Conservation (phyloP, 1,284 basidiomycete species). For the Erythrobasidium hasegawianum region DNA sequence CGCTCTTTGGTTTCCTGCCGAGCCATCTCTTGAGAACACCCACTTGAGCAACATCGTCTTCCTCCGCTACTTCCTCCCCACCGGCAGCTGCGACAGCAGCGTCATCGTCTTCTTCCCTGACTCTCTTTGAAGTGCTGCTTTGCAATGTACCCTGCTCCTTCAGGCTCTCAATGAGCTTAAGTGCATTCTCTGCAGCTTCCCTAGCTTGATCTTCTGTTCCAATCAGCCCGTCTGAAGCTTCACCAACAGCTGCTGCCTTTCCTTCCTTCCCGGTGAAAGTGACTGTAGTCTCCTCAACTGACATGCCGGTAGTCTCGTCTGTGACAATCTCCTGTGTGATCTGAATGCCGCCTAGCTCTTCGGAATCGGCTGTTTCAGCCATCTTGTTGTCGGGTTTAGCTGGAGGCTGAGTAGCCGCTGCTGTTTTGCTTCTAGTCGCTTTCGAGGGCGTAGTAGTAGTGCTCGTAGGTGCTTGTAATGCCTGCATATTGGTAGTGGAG, state of each 20-base stretch:
- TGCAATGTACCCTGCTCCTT: constrained; percentile 38
- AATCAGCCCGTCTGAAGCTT: constrained; percentile 5
- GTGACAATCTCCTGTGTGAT: constrained; percentile 44
- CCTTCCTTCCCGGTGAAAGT: constrained; percentile 32
- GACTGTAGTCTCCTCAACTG: constrained; percentile 41
- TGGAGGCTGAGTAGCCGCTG: constrained; percentile 14
- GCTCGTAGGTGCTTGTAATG: neutral
- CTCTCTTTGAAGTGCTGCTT: constrained; percentile 39
- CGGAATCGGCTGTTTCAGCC: neutral
- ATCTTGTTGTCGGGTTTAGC: neutral
- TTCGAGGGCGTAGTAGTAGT: constrained; percentile 31
- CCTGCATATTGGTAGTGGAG: constrained; percentile 9
- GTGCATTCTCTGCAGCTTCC: constrained; percentile 39
- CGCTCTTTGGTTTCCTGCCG: constrained; percentile 29
- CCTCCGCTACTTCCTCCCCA: constrained; percentile 35
- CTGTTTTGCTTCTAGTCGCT: constrained; percentile 20
- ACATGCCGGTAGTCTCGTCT: constrained; percentile 35
- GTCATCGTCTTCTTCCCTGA: constrained; percentile 36
- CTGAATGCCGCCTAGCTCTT: constrained; percentile 37
- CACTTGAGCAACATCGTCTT: constrained; percentile 16
- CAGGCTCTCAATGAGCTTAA: constrained; percentile 41
- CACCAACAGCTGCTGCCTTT: constrained; percentile 31
- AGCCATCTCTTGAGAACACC: constrained; percentile 41
- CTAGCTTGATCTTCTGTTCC: constrained; percentile 37
- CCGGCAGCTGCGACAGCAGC: constrained; percentile 40